Base-by-base conservation (phyloP, 1,139 yeast species). In the Pichia sp. region DNA sequence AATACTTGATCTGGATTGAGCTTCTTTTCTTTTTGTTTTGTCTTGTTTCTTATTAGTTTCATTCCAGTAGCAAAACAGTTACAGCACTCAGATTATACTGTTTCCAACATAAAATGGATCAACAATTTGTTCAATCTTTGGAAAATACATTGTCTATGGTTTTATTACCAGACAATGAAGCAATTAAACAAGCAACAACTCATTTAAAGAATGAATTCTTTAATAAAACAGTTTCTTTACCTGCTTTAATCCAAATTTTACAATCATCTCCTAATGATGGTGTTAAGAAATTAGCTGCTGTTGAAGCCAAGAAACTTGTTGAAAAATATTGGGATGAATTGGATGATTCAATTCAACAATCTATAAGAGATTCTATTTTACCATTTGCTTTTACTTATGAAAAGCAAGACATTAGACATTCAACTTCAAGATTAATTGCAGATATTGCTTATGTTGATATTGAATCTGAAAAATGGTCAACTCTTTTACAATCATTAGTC, bases 291-390 rank as follows among this genome's bases (percentile, higher is more conserved):
- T 73, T 92, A 54, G 95, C 97, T 20, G 95, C 97, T 51, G 96
- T 92, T 50, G 98, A 92, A 68, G 90, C 90, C 37, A 80, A 96
- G 68, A 92, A 94, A 66, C 76, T 85, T 61, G 80, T 87, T 41
- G 60, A 74, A 43, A 71, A 74, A 53, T 80, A 80, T 60, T 92
- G 98, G 98, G 78, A 71, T 35, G 55, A 63, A 29, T 62, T 78
- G 42, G 83, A 81, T 56, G 76, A 66, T 26, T 56, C 71, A 8
- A 61, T 77, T 48, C 80, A 80, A 65, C 69, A 74, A 37, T 71
- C 73, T 47, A 81, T 92, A 61, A 82, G 86, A 62, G 70, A 71
- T 37, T 73, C 92, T 26, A 66, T 90, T 58, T 73, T 92, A 57
- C 74, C 76, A 53, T 74, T 80, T 52, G 80, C 95, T 37, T 80